A percentile compares a stretch with the other conserved stretches of the same genome.
Evolutionary conservation across 768 basidiomycete genomes (phyloP).

Genomic region (Favolaschia claudopus): DNA sequence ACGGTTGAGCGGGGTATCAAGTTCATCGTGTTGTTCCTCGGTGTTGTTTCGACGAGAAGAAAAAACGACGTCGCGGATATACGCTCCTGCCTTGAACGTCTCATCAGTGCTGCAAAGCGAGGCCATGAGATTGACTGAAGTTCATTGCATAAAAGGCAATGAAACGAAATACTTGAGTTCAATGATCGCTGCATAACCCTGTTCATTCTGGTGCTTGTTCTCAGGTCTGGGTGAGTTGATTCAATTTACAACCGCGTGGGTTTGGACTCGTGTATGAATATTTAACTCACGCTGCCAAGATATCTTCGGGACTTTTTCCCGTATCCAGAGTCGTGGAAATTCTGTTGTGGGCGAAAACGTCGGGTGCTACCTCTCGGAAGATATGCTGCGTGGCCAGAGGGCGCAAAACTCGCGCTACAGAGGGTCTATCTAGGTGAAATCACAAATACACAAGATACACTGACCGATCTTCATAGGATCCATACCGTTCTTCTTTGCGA

Average conservation of each 20-base stretch:
- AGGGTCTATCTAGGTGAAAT: no score
- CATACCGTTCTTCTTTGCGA: slow-evolving; percentile 30
- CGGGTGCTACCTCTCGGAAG: slow-evolving; percentile 38
- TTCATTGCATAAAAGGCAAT: no score
- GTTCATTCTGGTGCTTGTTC: slow-evolving; percentile 30
- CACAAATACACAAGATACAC: background rate
- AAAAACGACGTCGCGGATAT: slow-evolving; percentile 31
- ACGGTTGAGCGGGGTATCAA: slow-evolving; percentile 23
- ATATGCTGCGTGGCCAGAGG: slow-evolving; percentile 37
- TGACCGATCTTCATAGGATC: slow-evolving; percentile 36
- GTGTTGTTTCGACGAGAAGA: slow-evolving; percentile 17
- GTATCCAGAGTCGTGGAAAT: slow-evolving; percentile 26
- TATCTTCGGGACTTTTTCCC: slow-evolving; percentile 10
- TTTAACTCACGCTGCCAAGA: slow-evolving; percentile 8
- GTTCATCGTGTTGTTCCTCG: slow-evolving; percentile 23
- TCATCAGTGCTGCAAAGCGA: slow-evolving; percentile 28
- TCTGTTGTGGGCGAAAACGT: slow-evolving; percentile 38
- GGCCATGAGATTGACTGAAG: background rate
- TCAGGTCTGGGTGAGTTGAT: slow-evolving; percentile 14
- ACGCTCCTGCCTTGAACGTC: slow-evolving; percentile 25
- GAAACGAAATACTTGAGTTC: background rate
- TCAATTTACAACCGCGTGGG: no score
- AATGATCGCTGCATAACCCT: slow-evolving; percentile 29
- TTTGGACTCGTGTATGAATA: no score
- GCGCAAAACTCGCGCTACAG: slow-evolving; percentile 37